Percentiles rank a stretch among this genome's conserved stretches.
phyloP scores from a whole-genome alignment of 106 monocot species.

The Cymbidium sinense region DNA sequence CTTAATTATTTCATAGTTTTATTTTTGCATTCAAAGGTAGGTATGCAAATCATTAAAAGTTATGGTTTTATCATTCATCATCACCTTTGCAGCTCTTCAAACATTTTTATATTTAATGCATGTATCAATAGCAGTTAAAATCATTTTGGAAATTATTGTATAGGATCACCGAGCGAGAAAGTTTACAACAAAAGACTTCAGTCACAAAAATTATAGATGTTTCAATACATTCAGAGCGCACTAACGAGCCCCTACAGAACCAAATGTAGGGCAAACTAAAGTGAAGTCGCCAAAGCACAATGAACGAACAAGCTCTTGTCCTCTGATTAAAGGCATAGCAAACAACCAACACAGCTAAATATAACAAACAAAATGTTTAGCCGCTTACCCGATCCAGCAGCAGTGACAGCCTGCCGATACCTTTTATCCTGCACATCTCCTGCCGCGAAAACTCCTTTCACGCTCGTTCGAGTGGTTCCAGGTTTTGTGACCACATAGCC shows the following conservation, averaged over 20 bases:
- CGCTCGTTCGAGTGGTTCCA: conserved; percentile 72
- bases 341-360: not conserved
- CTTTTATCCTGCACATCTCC: conserved; percentile 98
- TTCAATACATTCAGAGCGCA: not conserved
- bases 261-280: not conserved
- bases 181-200: not conserved
- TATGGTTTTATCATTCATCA: not conserved
- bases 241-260: not conserved
- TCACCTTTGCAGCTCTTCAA: not conserved
- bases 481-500: conserved; percentile 84
- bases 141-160: not conserved
- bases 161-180: not conserved
- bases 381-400: conserved; percentile 79
- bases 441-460: conserved; percentile 90
- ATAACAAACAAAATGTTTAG: not conserved
- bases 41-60: not conserved
- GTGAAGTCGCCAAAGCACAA: not conserved
- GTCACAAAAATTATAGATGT: not conserved
- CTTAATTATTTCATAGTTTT: not conserved
- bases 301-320: not conserved
- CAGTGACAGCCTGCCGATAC: conserved; percentile 90
- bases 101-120: not conserved
- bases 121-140: not conserved
- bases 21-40: not conserved
- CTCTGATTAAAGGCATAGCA: not conserved